Conservation (phyloP, 257 asterid genomes). For the Solanum lycopersicoides region DNA sequence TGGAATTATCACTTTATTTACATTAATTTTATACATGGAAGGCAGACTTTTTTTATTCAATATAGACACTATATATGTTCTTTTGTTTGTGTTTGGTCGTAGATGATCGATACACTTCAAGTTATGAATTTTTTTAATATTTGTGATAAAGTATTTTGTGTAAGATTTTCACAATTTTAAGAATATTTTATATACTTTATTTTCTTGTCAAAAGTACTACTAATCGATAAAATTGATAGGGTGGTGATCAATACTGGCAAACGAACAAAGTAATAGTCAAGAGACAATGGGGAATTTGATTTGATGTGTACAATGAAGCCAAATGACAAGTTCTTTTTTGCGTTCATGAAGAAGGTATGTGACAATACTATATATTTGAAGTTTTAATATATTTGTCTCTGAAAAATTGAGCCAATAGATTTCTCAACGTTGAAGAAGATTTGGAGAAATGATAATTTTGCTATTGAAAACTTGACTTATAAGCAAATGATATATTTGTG, state of each 20-base stretch:
- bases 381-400: neutral
- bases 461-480: too few relatives aligned
- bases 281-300: neutral
- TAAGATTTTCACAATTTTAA: too few relatives aligned
- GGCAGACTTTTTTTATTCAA: neutral
- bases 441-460: neutral
- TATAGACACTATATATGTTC: neutral
- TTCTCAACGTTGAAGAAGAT: too few relatives aligned
- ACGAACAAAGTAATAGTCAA: neutral
- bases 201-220: neutral
- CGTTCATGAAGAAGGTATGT: neutral
- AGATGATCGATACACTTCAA: neutral
- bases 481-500: too few relatives aligned
- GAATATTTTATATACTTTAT: too few relatives aligned
- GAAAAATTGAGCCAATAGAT: neutral
- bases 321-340: neutral
- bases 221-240: neutral
- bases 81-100: neutral
- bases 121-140: too few relatives aligned
- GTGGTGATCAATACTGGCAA: neutral
- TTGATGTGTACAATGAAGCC: neutral
- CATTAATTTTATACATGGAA: too few relatives aligned
- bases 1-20: neutral
- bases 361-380: neutral
- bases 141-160: neutral